These are phyloP conservation scores for Syncephalastrum monosporum DNA, from an alignment of 371 early-diverging fungal genomes.

Conservation along the genomic window DNA sequence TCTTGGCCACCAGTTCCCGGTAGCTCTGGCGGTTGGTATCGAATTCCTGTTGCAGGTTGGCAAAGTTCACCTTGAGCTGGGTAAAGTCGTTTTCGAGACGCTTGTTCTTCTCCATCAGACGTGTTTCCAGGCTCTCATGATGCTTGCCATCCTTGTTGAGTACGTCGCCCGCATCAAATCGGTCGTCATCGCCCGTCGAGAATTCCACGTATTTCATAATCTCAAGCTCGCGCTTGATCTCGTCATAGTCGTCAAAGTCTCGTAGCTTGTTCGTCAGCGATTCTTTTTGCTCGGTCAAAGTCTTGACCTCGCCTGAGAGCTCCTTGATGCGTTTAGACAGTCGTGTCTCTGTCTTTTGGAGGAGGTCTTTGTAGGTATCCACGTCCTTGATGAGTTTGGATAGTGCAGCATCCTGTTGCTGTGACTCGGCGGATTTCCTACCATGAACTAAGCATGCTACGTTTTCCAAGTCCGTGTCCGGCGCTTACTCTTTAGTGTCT, in stretches of 20 bases:
- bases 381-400: conserved; percentile 53
- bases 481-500: conserved; percentile 8
- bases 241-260: conserved; percentile 74
- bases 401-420: conserved; percentile 43
- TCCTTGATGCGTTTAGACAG: conserved; percentile 51
- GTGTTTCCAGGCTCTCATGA: conserved; percentile 62
- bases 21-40: conserved; percentile 25
- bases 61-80: conserved; percentile 60
- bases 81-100: conserved; percentile 75
- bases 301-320: conserved; percentile 43
- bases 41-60: conserved; percentile 34
- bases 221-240: conserved; percentile 82
- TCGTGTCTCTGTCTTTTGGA: conserved; percentile 46
- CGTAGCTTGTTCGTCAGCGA: conserved; percentile 48
- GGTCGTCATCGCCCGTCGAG: conserved; percentile 38
- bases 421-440: neutral
- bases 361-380: conserved; percentile 47
- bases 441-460: neutral
- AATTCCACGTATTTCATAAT: conserved; percentile 73
- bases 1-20: conserved; percentile 30
- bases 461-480: neutral
- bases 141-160: conserved; percentile 27
- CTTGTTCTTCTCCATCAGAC: conserved; percentile 83
- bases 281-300: conserved; percentile 52
- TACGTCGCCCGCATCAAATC: conserved; percentile 42